Percentiles rank a stretch among this genome's conserved stretches.
These are phyloP conservation scores for Aureobasidium sp. DNA, from an alignment of 2,329 filamentous ascomycete species.

Conservation along the genomic window DNA sequence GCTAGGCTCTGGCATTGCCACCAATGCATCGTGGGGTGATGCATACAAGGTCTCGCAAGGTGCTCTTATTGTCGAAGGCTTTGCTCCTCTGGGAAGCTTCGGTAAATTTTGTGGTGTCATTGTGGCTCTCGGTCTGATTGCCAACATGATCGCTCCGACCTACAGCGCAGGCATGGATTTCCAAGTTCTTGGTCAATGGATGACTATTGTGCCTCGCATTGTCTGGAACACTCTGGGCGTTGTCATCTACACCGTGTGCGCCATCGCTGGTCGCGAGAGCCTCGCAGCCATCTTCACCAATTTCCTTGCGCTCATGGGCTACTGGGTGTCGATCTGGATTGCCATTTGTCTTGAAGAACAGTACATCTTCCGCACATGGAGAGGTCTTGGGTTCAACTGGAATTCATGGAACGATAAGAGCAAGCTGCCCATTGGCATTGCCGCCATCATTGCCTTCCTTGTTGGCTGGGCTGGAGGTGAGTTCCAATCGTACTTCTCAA, in stretches of 20 bases:
- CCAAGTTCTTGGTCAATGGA: conserved; percentile 56
- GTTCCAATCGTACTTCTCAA: background rate
- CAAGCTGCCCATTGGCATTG: conserved; percentile 56
- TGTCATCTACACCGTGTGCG: conserved; percentile 58
- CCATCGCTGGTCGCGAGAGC: conserved; percentile 54
- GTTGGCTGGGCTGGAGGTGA: conserved; percentile 55
- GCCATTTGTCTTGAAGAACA: conserved; percentile 57
- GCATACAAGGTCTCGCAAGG: conserved; percentile 56
- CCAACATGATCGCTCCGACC: conserved; percentile 59
- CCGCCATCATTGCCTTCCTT: conserved; percentile 55
- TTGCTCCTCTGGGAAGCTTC: conserved; percentile 52
- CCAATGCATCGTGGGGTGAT: conserved; percentile 46
- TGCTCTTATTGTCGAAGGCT: conserved; percentile 58
- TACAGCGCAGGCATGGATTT: conserved; percentile 62
- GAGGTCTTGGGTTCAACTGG: conserved; percentile 51
- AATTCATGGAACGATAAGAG: conserved; percentile 51
- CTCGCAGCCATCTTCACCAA: conserved; percentile 61
- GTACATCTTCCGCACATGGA: conserved; percentile 50
- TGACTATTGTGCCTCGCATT: conserved; percentile 53
- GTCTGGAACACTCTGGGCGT: conserved; percentile 59
- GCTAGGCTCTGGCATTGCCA: conserved; percentile 51
- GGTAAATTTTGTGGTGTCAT: conserved; percentile 62
- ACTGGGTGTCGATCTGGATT: conserved; percentile 62
- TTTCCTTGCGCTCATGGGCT: conserved; percentile 64
- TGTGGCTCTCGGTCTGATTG: conserved; percentile 56